These are phyloP conservation scores for Clausena lansium DNA, from an alignment of 345 rosid species.

Conservation along the genomic window DNA sequence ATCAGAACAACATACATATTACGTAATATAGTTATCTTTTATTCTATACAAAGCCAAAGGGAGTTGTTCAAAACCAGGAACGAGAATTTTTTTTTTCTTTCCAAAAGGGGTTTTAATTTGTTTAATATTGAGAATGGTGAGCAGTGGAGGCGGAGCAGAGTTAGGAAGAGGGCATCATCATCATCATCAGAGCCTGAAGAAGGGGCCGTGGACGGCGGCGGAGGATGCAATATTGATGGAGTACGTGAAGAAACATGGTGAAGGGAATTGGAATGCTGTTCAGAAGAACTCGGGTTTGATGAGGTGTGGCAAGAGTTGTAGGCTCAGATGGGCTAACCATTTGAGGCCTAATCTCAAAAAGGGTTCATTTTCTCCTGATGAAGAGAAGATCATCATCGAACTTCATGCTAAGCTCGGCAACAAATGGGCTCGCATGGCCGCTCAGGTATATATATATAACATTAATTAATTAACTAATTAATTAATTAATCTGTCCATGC, in stretches of 20 bases:
- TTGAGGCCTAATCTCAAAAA: slow-evolving; percentile 83
- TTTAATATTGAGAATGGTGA: slow-evolving; percentile 29
- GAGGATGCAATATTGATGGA: slow-evolving; percentile 76
- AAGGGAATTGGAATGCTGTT: slow-evolving; percentile 86
- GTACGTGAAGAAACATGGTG: slow-evolving; percentile 69
- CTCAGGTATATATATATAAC: slow-evolving; percentile 53
- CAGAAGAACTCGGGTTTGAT: slow-evolving; percentile 65
- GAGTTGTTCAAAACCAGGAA: neutral
- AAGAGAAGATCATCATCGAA: slow-evolving; percentile 68
- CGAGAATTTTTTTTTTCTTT: neutral
- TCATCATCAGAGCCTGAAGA: slow-evolving; percentile 44
- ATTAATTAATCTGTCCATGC: neutral
- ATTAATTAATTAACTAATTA: no score
- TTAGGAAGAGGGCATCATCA: neutral
- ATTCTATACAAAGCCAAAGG: neutral
- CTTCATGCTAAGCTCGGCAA: slow-evolving; percentile 81
- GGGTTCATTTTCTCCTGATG: slow-evolving; percentile 64
- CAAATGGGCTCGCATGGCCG: slow-evolving; percentile 97
- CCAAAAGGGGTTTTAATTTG: neutral
- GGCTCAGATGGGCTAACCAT: slow-evolving; percentile 92
- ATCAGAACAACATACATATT: slow-evolving; percentile 2
- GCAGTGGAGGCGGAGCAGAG: slow-evolving; percentile 12
- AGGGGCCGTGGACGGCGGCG: slow-evolving; percentile 81
- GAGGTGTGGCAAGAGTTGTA: slow-evolving; percentile 87
- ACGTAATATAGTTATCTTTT: neutral